phyloP scores from a whole-genome alignment of 768 basidiomycete genomes.

The Boletellus ananiceps region DNA sequence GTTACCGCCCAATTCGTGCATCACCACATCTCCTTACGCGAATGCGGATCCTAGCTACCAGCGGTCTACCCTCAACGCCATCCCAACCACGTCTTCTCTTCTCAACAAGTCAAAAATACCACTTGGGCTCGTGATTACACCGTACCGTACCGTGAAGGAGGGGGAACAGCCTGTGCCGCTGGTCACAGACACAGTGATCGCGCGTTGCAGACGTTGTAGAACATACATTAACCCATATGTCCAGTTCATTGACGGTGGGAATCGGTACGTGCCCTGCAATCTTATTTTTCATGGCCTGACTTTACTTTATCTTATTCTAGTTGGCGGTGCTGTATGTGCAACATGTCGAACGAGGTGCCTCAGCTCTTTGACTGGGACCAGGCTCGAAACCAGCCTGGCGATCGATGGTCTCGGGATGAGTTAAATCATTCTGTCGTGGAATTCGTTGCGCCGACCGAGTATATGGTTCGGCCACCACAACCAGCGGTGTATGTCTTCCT shows the following conservation, averaged over 20 bases:
- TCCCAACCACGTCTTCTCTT: conserved; percentile 85
- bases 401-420: conserved; percentile 91
- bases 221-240: conserved; percentile 98
- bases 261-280: conserved; percentile 50
- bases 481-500: conserved; percentile 96
- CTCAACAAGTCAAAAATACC: conserved; percentile 89
- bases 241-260: conserved; percentile 96
- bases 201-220: conserved; percentile 91
- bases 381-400: conserved; percentile 86
- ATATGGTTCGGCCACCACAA: conserved; percentile 98
- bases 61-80: conserved; percentile 85
- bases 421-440: conserved; percentile 93
- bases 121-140: conserved; percentile 82
- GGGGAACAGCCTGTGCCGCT: conserved; percentile 86
- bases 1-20: conserved; percentile 77
- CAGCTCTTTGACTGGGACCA: conserved; percentile 99
- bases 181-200: conserved; percentile 90
- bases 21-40: conserved; percentile 72
- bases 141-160: conserved; percentile 81
- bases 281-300: not conserved
- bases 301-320: conserved; percentile 33
- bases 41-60: conserved; percentile 92
- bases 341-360: conserved; percentile 96
- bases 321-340: conserved; percentile 99
- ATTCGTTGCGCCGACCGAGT: conserved; percentile 96